phyloP scores from a whole-genome alignment of 768 basidiomycete genomes.

The Dioszegia aurantiaca region DNA sequence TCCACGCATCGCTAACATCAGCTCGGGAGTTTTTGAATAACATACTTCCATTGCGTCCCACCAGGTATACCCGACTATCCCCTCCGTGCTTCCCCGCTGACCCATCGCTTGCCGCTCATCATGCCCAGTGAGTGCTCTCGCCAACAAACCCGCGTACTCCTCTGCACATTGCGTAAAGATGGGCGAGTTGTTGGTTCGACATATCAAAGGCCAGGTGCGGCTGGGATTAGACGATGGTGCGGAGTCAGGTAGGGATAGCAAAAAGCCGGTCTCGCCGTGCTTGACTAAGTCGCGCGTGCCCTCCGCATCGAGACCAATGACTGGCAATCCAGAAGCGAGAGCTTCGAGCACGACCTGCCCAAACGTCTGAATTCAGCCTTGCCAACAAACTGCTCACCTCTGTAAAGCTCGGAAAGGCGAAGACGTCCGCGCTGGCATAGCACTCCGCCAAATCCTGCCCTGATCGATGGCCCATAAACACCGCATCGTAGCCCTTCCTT shows the following conservation, averaged over 20 bases:
- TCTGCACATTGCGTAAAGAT: slow-evolving; percentile 13
- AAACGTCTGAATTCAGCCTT: slow-evolving; percentile 34
- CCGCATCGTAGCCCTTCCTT: slow-evolving; percentile 48
- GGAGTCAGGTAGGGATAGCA: slow-evolving; percentile 37
- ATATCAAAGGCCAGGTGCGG: slow-evolving; percentile 25
- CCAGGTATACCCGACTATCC: slow-evolving; percentile 51
- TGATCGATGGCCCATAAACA: slow-evolving; percentile 53
- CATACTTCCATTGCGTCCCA: slow-evolving; percentile 53
- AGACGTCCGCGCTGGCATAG: slow-evolving; percentile 56
- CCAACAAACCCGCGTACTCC: slow-evolving; percentile 42
- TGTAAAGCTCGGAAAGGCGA: slow-evolving; percentile 55
- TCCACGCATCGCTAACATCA: slow-evolving; percentile 47
- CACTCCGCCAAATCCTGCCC: slow-evolving; percentile 53
- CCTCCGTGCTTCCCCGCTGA: slow-evolving; percentile 34
- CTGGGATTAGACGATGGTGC: not conserved
- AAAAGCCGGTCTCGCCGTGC: slow-evolving; percentile 37
- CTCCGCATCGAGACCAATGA: slow-evolving; percentile 56
- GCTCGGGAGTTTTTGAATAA: not conserved
- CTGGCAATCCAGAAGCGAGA: slow-evolving; percentile 56
- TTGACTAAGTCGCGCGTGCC: slow-evolving; percentile 54
- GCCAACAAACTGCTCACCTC: slow-evolving; percentile 35
- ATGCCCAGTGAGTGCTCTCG: slow-evolving; percentile 23
- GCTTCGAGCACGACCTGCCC: slow-evolving; percentile 57
- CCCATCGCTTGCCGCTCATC: slow-evolving; percentile 37
- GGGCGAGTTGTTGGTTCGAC: slow-evolving; percentile 23